Conservation (phyloP, 2,329 filamentous ascomycete genomes). For the Aspergillus fructus region DNA sequence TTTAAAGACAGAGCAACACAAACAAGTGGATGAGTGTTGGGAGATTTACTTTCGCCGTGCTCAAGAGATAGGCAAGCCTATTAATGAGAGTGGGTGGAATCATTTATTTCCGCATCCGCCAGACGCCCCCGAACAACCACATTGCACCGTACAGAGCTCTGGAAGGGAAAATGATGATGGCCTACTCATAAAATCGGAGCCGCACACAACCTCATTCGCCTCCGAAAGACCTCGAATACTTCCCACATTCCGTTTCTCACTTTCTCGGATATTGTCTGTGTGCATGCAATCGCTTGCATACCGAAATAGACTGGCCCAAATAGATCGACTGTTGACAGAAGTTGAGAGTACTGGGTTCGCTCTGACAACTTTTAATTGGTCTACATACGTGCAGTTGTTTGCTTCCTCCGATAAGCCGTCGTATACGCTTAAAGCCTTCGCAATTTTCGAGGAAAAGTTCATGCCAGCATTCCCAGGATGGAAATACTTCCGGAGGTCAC, state of each 20-base stretch:
- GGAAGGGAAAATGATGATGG: neutral
- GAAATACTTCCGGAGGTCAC: slow-evolving; percentile 43
- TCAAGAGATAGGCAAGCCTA: slow-evolving; percentile 42
- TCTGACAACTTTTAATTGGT: slow-evolving; percentile 77
- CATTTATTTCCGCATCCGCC: neutral
- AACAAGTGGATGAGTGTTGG: slow-evolving; percentile 68
- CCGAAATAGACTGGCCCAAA: slow-evolving; percentile 54
- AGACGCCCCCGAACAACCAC: slow-evolving; percentile 6
- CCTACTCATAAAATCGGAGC: neutral
- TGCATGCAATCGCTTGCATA: slow-evolving; percentile 54
- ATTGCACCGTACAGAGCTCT: neutral
- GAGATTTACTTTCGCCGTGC: slow-evolving; percentile 57
- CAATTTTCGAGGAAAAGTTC: slow-evolving; percentile 71
- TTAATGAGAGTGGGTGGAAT: slow-evolving; percentile 27
- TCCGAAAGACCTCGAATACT: slow-evolving; percentile 24
- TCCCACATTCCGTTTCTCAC: slow-evolving; percentile 47
- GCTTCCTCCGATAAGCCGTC: slow-evolving; percentile 58
- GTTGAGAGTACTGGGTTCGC: slow-evolving; percentile 67
- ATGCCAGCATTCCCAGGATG: slow-evolving; percentile 80
- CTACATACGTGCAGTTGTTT: slow-evolving; percentile 69
- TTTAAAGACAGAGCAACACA: slow-evolving; percentile 56
- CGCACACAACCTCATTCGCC: neutral
- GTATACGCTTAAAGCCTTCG: slow-evolving; percentile 62
- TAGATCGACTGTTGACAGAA: slow-evolving; percentile 54
- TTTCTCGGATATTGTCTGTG: slow-evolving; percentile 49